Base-by-base conservation (phyloP, 1,139 yeast species). In the Wickerhamiella pararugosa region DNA sequence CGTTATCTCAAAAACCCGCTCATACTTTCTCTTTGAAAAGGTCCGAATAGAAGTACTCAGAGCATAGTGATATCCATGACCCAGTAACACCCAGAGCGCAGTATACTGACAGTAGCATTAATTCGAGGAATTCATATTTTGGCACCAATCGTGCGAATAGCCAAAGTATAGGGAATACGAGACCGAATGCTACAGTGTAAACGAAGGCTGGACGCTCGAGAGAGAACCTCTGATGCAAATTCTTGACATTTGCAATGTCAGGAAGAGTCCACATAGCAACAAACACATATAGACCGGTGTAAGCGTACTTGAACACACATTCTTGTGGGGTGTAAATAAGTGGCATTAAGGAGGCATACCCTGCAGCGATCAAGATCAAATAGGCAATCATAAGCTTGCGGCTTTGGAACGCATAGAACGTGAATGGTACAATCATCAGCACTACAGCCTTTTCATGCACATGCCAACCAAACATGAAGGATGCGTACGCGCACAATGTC, bases 391-490 rank as follows among this genome's bases (percentile, higher is more conserved):
- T 62, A 32, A 86, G 63, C 43, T 92, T 70, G 47, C 79, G 71
- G 55, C 86, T 95, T 32, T 73, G 69, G 9, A 78, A 67, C 2
- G 80, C 82, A 32, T 87, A 62, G 57, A 90, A 80, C 4, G 92
- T 71, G 57, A 84, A 75, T 1, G 99, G 98, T 55, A 92, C 73
- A n/a, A 90, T 81, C 2, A 87, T 79, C 29, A 86, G 62, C 65
- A 92, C 70, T 34, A 90, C 76, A 0, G 98, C 98, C 69, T 90
- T 90, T 61, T 87, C 98, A 62, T 90, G 98, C 26, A 90, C 98
- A 58, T 90, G 98, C 97, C 97, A 90, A 5, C 99, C 98, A 62
- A 90, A 90, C 43, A 90, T 63, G 56, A 83, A 90, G 4, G 95
- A 81, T 0, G 96, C 78, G 62, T 74, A 84, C 1, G 93, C 98